Conservation (phyloP, 2,329 filamentous ascomycete genomes). For the Phyllosticta citrichinensis region DNA sequence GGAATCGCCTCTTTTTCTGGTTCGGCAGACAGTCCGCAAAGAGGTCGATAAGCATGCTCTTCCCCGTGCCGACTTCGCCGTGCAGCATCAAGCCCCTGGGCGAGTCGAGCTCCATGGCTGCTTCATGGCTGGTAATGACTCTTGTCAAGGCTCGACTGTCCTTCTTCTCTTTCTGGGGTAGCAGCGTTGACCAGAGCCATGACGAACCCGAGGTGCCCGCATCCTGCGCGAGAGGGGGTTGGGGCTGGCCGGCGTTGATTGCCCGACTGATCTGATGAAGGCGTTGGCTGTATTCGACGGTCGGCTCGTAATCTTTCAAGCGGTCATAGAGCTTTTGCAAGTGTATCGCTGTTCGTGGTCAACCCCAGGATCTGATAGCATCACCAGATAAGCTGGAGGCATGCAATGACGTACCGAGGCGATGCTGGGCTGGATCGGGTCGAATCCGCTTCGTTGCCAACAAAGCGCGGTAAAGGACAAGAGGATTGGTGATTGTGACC, state of each 20-base stretch:
- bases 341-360: slow-evolving; percentile 48
- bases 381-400: background rate
- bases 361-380: background rate
- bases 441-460: slow-evolving; percentile 56
- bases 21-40: slow-evolving; percentile 71
- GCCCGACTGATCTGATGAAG: slow-evolving; percentile 49
- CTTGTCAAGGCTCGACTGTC: slow-evolving; percentile 53
- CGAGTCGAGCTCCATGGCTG: slow-evolving; percentile 60
- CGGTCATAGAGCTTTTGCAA: slow-evolving; percentile 66
- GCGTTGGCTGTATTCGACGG: slow-evolving; percentile 56
- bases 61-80: slow-evolving; percentile 73
- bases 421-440: slow-evolving; percentile 62
- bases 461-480: slow-evolving; percentile 65
- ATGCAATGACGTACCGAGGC: slow-evolving; percentile 35
- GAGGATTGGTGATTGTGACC: slow-evolving; percentile 52
- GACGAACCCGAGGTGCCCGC: slow-evolving; percentile 27
- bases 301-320: slow-evolving; percentile 69
- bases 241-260: slow-evolving; percentile 23
- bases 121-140: slow-evolving; percentile 60
- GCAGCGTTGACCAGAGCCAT: slow-evolving; percentile 46
- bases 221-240: slow-evolving; percentile 11
- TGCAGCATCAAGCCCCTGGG: slow-evolving; percentile 68
- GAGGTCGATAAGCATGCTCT: slow-evolving; percentile 75
- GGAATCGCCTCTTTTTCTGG: slow-evolving; percentile 62
- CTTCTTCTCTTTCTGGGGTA: slow-evolving; percentile 44